Evolutionary conservation across 108 stramenopile genomes (phyloP).

Genomic region (Cyclotella baltica): DNA sequence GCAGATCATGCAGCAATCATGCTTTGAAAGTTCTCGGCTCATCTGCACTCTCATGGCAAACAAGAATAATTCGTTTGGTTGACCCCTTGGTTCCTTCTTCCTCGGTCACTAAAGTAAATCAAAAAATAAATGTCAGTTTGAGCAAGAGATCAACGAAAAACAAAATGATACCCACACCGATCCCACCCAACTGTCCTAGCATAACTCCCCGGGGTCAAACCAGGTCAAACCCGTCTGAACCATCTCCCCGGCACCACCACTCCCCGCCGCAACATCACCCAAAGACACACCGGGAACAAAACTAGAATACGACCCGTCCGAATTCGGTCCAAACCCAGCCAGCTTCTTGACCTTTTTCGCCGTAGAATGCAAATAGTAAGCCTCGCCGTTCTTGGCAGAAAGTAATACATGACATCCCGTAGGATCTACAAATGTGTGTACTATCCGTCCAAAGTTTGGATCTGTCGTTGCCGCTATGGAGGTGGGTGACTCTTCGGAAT

Average conservation of each 20-base stretch:
- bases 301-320: constrained; percentile 58
- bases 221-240: constrained; percentile 65
- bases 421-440: constrained; percentile 82
- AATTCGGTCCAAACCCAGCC: constrained; percentile 75
- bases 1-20: too few species aligned
- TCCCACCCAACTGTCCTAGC: constrained; percentile 88
- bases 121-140: neutral
- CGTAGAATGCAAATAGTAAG: constrained; percentile 81
- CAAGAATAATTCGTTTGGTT: constrained; percentile 75
- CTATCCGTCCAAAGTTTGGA: constrained; percentile 62
- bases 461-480: constrained; percentile 38
- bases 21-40: too few species aligned
- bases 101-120: constrained; percentile 52
- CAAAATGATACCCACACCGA: constrained; percentile 28
- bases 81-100: constrained; percentile 88
- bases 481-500: constrained; percentile 24
- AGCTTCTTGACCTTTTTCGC: constrained; percentile 59
- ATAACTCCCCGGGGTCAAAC: constrained; percentile 77
- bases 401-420: constrained; percentile 85
- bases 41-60: too few species aligned
- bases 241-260: constrained; percentile 23
- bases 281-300: constrained; percentile 35
- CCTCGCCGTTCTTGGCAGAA: constrained; percentile 79
- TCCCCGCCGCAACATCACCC: constrained; percentile 25
- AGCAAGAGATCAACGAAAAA: neutral